phyloP scores from a whole-genome alignment of 2,329 filamentous ascomycete species.

The Calonectria hawksworthii region DNA sequence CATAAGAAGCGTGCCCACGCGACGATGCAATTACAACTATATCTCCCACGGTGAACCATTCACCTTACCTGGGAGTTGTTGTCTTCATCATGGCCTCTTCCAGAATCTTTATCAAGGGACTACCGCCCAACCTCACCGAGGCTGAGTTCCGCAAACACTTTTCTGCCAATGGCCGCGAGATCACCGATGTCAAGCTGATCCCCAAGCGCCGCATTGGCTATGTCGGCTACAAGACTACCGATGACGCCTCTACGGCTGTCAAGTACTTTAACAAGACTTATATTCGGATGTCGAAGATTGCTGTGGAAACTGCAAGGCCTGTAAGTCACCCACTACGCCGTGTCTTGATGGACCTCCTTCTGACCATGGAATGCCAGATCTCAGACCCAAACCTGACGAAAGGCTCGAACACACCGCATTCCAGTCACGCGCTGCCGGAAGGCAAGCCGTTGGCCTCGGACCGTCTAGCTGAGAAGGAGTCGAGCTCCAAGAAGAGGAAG shows the following conservation, averaged over 20 bases:
- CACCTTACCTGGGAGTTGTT: constrained; percentile 41
- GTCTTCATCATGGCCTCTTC: constrained; percentile 68
- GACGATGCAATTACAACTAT: constrained; percentile 42
- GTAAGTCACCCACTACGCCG: constrained; percentile 60
- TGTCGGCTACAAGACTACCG: constrained; percentile 88
- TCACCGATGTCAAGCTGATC: constrained; percentile 95
- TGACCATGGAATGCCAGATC: constrained; percentile 58
- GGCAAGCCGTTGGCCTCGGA: constrained; percentile 33
- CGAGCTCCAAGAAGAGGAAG: constrained; percentile 77
- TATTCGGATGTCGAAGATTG: constrained; percentile 95
- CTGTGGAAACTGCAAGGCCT: constrained; percentile 88
- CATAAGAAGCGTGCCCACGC: constrained; percentile 39
- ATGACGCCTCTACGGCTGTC: constrained; percentile 85
- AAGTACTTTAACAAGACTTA: constrained; percentile 97
- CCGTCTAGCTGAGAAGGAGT: constrained; percentile 48
- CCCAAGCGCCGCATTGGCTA: constrained; percentile 93
- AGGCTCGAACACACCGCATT: constrained; percentile 44
- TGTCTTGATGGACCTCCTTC: constrained; percentile 40
- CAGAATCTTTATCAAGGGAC: constrained; percentile 82
- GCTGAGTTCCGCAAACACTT: constrained; percentile 93
- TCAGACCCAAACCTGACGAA: constrained; percentile 58
- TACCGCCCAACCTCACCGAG: constrained; percentile 89
- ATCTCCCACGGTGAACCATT: constrained; percentile 41
- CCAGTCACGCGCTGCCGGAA: constrained; percentile 36
- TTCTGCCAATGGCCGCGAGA: constrained; percentile 75